Evolutionary conservation across 2,329 filamentous ascomycete species (phyloP).

Genomic region (Aureobasidium musti): DNA sequence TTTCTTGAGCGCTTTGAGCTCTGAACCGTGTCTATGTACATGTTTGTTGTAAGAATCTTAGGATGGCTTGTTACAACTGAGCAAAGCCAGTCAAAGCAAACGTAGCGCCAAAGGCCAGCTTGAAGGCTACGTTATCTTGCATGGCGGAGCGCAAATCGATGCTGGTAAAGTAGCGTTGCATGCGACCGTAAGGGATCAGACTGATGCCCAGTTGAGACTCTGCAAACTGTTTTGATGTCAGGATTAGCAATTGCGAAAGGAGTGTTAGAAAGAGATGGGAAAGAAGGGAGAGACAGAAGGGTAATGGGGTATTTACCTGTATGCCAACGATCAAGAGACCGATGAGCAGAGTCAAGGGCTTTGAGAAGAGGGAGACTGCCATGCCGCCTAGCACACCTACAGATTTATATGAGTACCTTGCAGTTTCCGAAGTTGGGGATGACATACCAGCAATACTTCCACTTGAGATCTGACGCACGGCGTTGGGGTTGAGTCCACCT

Average conservation of each 20-base stretch:
- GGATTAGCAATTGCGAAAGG: slow-evolving; percentile 21
- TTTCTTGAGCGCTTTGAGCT: not conserved
- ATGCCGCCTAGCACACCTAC: slow-evolving; percentile 65
- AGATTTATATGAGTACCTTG: not conserved
- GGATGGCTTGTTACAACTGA: not conserved
- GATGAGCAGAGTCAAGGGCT: slow-evolving; percentile 66
- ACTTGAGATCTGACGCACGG: slow-evolving; percentile 49
- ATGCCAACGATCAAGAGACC: slow-evolving; percentile 65
- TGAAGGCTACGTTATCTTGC: slow-evolving; percentile 63
- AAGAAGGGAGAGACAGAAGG: not conserved
- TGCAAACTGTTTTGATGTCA: slow-evolving; percentile 45
- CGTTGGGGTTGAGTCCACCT: slow-evolving; percentile 46
- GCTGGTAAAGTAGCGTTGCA: slow-evolving; percentile 55
- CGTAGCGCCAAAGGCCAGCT: slow-evolving; percentile 69
- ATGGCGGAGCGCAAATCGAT: slow-evolving; percentile 56
- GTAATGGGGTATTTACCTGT: slow-evolving; percentile 53
- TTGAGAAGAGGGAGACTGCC: slow-evolving; percentile 69
- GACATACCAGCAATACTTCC: slow-evolving; percentile 50
- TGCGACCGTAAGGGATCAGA: slow-evolving; percentile 50
- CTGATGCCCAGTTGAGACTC: slow-evolving; percentile 55
- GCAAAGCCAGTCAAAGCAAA: slow-evolving; percentile 71
- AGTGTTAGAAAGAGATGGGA: not conserved
- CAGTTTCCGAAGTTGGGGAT: too few relatives aligned
- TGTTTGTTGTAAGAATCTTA: not conserved
- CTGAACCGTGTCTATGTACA: not conserved